Percentiles rank a stretch among this genome's conserved stretches.
Evolutionary conservation across 106 monocot species (phyloP).

Genomic region (Iris macrosiphon): DNA sequence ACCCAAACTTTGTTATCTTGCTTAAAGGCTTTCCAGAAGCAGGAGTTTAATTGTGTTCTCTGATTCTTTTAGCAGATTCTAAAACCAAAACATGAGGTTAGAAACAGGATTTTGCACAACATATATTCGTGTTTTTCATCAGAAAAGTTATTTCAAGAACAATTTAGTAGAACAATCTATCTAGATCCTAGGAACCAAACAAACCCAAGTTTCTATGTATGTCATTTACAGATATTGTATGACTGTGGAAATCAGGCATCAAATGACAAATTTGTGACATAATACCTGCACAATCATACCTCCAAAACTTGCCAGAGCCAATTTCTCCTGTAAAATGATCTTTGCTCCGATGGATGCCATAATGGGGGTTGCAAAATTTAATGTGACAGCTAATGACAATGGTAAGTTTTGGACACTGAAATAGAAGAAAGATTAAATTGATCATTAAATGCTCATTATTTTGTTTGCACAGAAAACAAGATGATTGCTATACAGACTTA

Average conservation of each 20-base stretch:
- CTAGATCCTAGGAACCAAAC: not conserved
- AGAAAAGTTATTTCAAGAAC: not conserved
- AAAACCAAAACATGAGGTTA: no score
- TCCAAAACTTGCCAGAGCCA: slow-evolving; percentile 17
- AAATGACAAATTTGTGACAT: no score
- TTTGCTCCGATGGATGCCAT: slow-evolving; percentile 42
- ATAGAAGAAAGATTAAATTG: slow-evolving; percentile 10
- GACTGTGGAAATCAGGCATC: no score
- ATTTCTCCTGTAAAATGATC: slow-evolving; percentile 35
- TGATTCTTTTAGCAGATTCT: no score
- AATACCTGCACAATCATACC: slow-evolving; percentile 17
- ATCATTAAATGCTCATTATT: slow-evolving; percentile 4
- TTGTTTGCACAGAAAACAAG: not conserved
- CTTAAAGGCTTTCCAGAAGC: no score
- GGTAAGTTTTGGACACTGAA: slow-evolving; percentile 42
- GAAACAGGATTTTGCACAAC: no score
- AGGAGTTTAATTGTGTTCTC: no score
- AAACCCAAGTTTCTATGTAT: not conserved
- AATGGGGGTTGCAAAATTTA: slow-evolving; percentile 36
- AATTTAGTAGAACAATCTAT: not conserved
- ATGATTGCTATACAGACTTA: no score
- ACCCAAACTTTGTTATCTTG: no score
- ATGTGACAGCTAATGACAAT: slow-evolving; percentile 24
- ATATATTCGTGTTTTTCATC: no score
- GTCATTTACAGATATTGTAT: no score